A percentile compares a stretch with the other conserved stretches of the same genome.
phyloP scores from a whole-genome alignment of 2,329 filamentous ascomycete species.

The Corynespora cassiicola region DNA sequence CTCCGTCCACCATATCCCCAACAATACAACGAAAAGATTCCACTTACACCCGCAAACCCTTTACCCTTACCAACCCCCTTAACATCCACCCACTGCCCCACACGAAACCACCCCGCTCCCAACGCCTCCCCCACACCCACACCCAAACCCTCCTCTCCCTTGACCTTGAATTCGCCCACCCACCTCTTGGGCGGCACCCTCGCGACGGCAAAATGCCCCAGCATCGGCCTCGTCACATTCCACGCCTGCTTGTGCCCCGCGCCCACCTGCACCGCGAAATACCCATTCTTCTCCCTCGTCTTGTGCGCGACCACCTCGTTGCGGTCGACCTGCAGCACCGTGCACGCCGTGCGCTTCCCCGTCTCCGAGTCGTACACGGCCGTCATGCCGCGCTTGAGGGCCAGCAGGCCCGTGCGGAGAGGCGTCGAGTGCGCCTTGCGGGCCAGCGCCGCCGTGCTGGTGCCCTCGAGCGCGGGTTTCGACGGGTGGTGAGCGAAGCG shows the following conservation, averaged over 20 bases:
- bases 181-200: constrained; percentile 83
- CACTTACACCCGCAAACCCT: constrained; percentile 81
- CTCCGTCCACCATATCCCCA: background rate
- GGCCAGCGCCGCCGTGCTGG: constrained; percentile 64
- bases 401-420: constrained; percentile 80
- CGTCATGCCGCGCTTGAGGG: constrained; percentile 95
- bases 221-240: constrained; percentile 80
- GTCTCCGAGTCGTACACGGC: constrained; percentile 81
- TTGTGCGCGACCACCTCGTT: constrained; percentile 90
- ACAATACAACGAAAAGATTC: background rate
- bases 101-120: constrained; percentile 86
- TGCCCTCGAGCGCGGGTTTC: constrained; percentile 61
- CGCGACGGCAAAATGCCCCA: constrained; percentile 87
- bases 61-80: constrained; percentile 80
- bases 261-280: constrained; percentile 93
- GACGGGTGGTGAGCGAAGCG: constrained; percentile 61
- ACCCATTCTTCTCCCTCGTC: constrained; percentile 80
- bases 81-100: constrained; percentile 90
- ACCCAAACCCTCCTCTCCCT: constrained; percentile 72
- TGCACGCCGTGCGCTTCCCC: constrained; percentile 81
- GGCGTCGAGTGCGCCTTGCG: constrained; percentile 65
- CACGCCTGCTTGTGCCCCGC: constrained; percentile 73
- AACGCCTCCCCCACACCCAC: constrained; percentile 77
- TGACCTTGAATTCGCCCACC: constrained; percentile 87
- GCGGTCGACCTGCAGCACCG: constrained; percentile 90